These are phyloP conservation scores for Orbilia quercus DNA, from an alignment of 2,329 filamentous ascomycete species.

Conservation along the genomic window DNA sequence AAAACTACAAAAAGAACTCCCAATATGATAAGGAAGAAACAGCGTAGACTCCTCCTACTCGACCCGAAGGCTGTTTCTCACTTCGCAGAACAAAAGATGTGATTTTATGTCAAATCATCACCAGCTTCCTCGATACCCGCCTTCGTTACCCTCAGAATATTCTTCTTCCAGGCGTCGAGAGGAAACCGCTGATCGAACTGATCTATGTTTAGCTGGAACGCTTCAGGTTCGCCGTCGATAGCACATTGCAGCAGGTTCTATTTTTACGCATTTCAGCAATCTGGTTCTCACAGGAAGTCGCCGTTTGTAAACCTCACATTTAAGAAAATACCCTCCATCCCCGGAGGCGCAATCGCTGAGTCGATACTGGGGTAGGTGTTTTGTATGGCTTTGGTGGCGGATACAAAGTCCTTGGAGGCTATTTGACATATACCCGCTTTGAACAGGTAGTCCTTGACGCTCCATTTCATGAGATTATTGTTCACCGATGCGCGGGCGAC, in stretches of 20 bases:
- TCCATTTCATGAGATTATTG: slow-evolving; percentile 94
- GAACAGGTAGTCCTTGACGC: slow-evolving; percentile 93
- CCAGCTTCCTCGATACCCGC: slow-evolving; percentile 72
- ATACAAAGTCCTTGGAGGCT: slow-evolving; percentile 79
- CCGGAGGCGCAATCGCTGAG: slow-evolving; percentile 75
- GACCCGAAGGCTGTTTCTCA: slow-evolving; percentile 59
- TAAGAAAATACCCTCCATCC: slow-evolving; percentile 84
- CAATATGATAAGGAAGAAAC: slow-evolving; percentile 22
- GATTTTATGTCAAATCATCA: slow-evolving; percentile 81
- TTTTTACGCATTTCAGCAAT: background rate
- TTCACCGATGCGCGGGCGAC: slow-evolving; percentile 81
- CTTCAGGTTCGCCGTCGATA: slow-evolving; percentile 81
- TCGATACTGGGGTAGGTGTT: slow-evolving; percentile 80
- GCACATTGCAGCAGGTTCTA: slow-evolving; percentile 78
- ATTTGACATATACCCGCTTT: slow-evolving; percentile 94
- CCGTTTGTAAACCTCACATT: slow-evolving; percentile 62
- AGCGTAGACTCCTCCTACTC: slow-evolving; percentile 3
- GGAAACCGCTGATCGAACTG: slow-evolving; percentile 92
- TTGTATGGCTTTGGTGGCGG: slow-evolving; percentile 80
- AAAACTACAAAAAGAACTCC: slow-evolving; percentile 42
- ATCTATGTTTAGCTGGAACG: slow-evolving; percentile 86
- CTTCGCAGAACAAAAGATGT: too few relatives aligned
- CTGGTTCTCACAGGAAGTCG: background rate
- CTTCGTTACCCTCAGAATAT: slow-evolving; percentile 27
- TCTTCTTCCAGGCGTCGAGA: slow-evolving; percentile 88